Base-by-base conservation (phyloP, 2,329 filamentous ascomycete genomes). In the Pseudogymnoascus sp. region DNA sequence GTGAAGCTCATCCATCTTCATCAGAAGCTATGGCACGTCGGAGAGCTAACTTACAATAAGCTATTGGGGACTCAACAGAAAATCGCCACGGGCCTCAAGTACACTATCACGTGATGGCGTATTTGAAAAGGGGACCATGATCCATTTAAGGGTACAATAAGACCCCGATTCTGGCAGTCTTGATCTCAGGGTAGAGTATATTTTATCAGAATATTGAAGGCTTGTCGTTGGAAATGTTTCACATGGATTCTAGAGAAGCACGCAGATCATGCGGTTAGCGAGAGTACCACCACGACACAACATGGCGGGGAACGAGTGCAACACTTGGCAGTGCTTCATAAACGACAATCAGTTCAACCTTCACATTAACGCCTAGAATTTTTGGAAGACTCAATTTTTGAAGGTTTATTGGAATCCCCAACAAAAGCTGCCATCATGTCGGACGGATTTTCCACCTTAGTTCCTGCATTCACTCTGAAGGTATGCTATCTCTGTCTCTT, bases 401-500 rank as follows among this genome's bases (percentile, higher is more conserved):
- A 4, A 33, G 29, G 48, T 17, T 13, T 13, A 21, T 6, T 29
- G 12, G 29, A 55, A 55, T 6, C 5, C 29, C 48, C 9, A 55
- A 21, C 27, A 33, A 55, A 33, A 35, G 9, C 5, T 15, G 8
- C 15, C 29, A 55, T 55, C 48, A 55, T 55, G 48, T 55, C 48
- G 29, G 58, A 59, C 35, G 58, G 58, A 38, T 59, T 59, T 31
- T 4, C 58, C 13, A 59, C 58, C 12, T 41, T 59, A 8, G 27
- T 59, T 7, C 58, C 58, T 27, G 58, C 58, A 7, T 59, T 59
- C 35, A 59, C 59, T 33, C 41, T 55, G 36, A 61, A 21, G 59
- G 41, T 55, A 17, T 33, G 31, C 15, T 13, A 33, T 21, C 9
- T 15, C 2, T 33, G n/a, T 10, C 70, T 74, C 63, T 31, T 73